Evolutionary conservation across 257 asterid species (phyloP), one percentile per base, ranked within the genome.

Genomic region (Ballota nigra): DNA sequence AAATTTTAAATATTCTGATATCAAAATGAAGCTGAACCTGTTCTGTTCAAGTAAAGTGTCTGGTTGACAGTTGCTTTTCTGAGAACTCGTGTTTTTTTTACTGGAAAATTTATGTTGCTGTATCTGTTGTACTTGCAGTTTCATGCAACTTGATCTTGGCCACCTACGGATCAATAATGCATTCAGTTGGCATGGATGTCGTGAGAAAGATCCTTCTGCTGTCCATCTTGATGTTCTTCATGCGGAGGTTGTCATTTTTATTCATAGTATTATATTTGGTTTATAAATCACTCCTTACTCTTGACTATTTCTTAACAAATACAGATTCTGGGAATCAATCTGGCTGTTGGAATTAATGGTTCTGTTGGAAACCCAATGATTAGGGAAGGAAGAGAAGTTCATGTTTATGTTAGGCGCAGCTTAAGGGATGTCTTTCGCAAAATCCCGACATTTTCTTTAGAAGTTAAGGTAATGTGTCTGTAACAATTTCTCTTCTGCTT

Each of bases 101-200:
- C 12, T 75, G 72, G 70, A 68, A 65, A 49, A 70, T 23, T 49
- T 62, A 55, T 68, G 62, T 71, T 57, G 40, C 55, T 71, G 55
- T 59, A 56, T 75, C 61, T 72, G 58, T 66, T 64, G 55, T 47
- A 6, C 55, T 64, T 77, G 64, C 97, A 95, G 99, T 76, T 95
- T 88, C 92, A 92, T 95, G 89, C 98, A 95, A 79, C 99, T 95
- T 77, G 99, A 95, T 86, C 98, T 95, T 71, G 98, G 99, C 57
- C 95, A 86, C 73, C 81, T 95, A 75, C 97, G 93, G 71, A 82
- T 95, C 41, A 83, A 67, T 80, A 95, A 95, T 81, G 80, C 87
- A 18, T 83, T 85, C 82, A 83, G 84, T 70, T 95, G 99, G 99
- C 91, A 89, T 81, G 99, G 98, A 20, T 82, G 73, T 80, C 88